These are phyloP conservation scores for Knoxdaviesia capensis DNA, from an alignment of 2,329 filamentous ascomycete genomes.

Conservation along the genomic window DNA sequence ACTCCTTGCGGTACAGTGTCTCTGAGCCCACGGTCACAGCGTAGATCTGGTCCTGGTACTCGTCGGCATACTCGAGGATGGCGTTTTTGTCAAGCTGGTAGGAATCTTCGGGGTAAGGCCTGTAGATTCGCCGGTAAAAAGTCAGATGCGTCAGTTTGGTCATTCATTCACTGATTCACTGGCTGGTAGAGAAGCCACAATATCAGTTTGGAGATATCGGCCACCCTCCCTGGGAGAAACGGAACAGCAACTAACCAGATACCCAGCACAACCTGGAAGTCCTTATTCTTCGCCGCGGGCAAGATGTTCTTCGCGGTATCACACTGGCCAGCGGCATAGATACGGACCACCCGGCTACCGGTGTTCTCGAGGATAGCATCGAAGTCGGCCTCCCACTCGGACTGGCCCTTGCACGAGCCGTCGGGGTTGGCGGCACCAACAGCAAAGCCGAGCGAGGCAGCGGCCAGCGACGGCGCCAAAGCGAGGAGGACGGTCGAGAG, in stretches of 20 bases:
- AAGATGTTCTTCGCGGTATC: slow-evolving; percentile 40
- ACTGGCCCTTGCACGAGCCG: slow-evolving; percentile 36
- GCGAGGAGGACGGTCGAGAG: slow-evolving; percentile 5
- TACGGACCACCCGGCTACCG: slow-evolving; percentile 35
- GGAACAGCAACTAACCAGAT: slow-evolving; percentile 33
- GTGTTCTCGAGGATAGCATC: slow-evolving; percentile 31
- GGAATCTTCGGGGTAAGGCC: slow-evolving; percentile 41
- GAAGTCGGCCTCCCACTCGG: slow-evolving; percentile 47
- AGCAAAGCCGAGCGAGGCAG: slow-evolving; percentile 35
- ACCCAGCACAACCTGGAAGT: slow-evolving; percentile 48
- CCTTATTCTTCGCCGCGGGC: slow-evolving; percentile 42
- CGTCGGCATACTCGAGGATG: slow-evolving; percentile 15
- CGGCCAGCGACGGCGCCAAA: slow-evolving; percentile 13
- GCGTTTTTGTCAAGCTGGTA: slow-evolving; percentile 40
- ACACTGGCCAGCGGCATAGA: slow-evolving; percentile 48
- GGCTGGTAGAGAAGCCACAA: no score
- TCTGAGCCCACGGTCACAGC: slow-evolving; percentile 54
- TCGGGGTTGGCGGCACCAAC: slow-evolving; percentile 43
- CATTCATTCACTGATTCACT: not conserved
- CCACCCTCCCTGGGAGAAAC: not conserved
- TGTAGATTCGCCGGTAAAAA: slow-evolving; percentile 7
- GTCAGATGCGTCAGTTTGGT: not conserved
- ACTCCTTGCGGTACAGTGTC: slow-evolving; percentile 47
- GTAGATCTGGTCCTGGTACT: slow-evolving; percentile 38
- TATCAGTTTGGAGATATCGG: not conserved